Conservation (phyloP, 179 eudicot species). For the Corrigiola litoralis region DNA sequence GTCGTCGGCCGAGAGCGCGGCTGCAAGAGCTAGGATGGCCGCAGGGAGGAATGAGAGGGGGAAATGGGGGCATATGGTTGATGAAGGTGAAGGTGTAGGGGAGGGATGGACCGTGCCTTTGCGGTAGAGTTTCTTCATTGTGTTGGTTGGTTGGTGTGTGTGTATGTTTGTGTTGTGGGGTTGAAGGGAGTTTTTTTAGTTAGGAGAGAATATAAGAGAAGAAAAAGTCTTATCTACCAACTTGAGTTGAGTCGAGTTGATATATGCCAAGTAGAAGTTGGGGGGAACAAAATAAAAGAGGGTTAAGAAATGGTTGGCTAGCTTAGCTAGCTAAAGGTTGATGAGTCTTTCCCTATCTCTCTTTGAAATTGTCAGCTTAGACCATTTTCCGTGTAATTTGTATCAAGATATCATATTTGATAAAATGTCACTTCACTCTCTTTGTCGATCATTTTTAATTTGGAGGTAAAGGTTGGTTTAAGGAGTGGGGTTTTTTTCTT, state of each 20-base stretch:
- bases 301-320: conserved; percentile 9
- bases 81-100: conserved; percentile 28
- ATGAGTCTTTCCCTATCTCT: background rate
- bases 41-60: conserved; percentile 42
- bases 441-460: background rate
- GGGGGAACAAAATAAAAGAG: background rate
- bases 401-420: background rate
- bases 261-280: background rate
- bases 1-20: conserved; percentile 56
- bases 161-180: background rate
- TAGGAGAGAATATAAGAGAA: background rate
- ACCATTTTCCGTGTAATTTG: conserved; percentile 1
- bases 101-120: conserved; percentile 73
- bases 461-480: too few species aligned
- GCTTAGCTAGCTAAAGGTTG: too few species aligned
- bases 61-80: conserved; percentile 26
- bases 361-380: conserved; percentile 8
- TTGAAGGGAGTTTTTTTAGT: background rate
- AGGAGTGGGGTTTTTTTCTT: too few species aligned
- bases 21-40: conserved; percentile 55
- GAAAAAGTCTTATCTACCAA: conserved; percentile 16
- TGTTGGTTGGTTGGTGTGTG: conserved; percentile 1
- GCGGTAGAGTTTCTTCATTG: conserved; percentile 68
- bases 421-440: background rate
- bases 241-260: background rate